Conservation (phyloP, 2,329 filamentous ascomycete genomes). For the Verticillium alfalfae region DNA sequence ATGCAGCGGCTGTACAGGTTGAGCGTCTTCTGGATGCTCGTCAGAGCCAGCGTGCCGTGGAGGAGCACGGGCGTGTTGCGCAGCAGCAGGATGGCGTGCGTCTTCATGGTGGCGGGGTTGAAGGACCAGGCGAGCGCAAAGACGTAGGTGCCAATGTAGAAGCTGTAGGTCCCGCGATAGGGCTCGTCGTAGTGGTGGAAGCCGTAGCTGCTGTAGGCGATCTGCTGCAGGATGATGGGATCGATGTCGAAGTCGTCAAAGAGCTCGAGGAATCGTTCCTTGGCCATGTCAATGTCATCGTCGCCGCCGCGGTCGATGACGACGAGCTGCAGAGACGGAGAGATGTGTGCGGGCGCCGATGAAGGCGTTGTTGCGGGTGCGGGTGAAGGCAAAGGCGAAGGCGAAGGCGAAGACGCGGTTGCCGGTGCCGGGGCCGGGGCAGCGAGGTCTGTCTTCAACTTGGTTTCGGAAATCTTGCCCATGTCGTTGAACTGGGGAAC, state of each 20-base stretch:
- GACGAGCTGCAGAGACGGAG: neutral
- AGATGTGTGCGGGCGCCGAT: neutral
- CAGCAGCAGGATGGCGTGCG: slow-evolving; percentile 5
- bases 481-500: neutral
- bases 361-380: neutral
- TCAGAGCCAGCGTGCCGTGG: neutral
- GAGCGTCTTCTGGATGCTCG: neutral
- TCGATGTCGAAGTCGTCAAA: slow-evolving; percentile 1
- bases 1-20: neutral
- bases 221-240: slow-evolving; percentile 4
- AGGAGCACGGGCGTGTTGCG: slow-evolving; percentile 3
- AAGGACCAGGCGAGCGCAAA: slow-evolving; percentile 7
- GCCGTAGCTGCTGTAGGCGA: slow-evolving; percentile 6
- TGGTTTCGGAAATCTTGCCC: neutral
- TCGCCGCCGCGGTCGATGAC: slow-evolving; percentile 1
- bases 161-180: neutral
- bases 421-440: neutral
- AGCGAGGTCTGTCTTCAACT: neutral
- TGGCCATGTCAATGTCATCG: slow-evolving; percentile 3
- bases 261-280: neutral
- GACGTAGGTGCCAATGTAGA: slow-evolving; percentile 9
- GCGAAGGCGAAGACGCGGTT: neutral
- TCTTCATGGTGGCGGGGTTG: slow-evolving; percentile 2
- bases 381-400: too few relatives aligned
- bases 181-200: slow-evolving; percentile 6